phyloP scores from a whole-genome alignment of 2,329 filamentous ascomycete genomes.

The Colletotrichum tabaci region DNA sequence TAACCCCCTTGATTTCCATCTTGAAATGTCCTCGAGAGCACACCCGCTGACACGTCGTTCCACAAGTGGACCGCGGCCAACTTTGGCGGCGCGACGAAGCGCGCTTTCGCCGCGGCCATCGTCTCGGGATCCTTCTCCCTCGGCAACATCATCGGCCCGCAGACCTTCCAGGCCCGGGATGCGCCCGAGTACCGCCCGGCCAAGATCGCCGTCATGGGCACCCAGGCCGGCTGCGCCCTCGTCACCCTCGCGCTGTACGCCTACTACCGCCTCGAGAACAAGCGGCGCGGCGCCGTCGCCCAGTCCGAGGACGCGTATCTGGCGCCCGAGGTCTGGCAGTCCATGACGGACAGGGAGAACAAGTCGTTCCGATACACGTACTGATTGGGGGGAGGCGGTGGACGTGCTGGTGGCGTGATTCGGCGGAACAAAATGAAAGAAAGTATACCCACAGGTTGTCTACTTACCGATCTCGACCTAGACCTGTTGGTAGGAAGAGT shows the following conservation, averaged over 20 bases:
- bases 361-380: conserved; percentile 69
- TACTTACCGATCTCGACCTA: too few relatives aligned
- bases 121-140: conserved; percentile 66
- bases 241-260: conserved; percentile 61
- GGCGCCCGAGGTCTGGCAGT: conserved; percentile 60
- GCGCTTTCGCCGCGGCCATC: conserved; percentile 64
- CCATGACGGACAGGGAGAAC: conserved; percentile 71
- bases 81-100: conserved; percentile 67
- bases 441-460: neutral
- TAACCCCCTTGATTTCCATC: too few relatives aligned
- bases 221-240: conserved; percentile 59
- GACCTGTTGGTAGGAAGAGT: neutral
- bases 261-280: conserved; percentile 67
- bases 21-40: too few relatives aligned
- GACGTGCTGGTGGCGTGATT: too few relatives aligned
- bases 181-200: conserved; percentile 67
- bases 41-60: conserved; percentile 21
- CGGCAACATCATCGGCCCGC: conserved; percentile 70
- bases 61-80: conserved; percentile 65
- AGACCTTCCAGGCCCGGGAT: conserved; percentile 68
- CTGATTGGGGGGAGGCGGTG: conserved; percentile 43
- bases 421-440: neutral
- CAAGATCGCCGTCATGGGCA: conserved; percentile 69
- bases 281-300: conserved; percentile 49
- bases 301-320: conserved; percentile 58